Evolutionary conservation across 2,329 filamentous ascomycete genomes (phyloP), one percentile per base, ranked within the genome.

Genomic region (Grosmannia penicillata): DNA sequence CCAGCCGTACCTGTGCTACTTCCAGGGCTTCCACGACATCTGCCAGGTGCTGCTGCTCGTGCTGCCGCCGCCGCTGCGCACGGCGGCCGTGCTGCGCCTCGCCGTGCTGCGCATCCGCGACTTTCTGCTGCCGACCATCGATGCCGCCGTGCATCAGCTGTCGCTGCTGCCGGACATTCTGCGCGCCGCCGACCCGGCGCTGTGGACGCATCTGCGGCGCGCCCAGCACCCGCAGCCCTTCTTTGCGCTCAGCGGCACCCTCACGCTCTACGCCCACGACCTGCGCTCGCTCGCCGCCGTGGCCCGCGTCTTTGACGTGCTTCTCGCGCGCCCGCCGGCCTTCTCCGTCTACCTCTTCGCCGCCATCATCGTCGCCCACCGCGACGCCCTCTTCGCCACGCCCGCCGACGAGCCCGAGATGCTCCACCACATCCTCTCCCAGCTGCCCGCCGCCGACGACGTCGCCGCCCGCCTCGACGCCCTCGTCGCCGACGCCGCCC

Each of bases 1-100:
- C 25, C 71, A 93, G 51, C 85, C 87, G 14, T 78, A 79, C 55
- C 73, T 98, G 26, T 85, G 78, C 63, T 98, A 98, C 61, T 98
- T 98, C 58, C 91, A 98, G 62, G 91, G 91, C 55, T 98, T 93
- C 56, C 91, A 98, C 59, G 91, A 98, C 61, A 96, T 98, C 52
- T 91, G 84, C 49, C 93, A 98, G 60, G 91, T 98, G 19, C 70
- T 98, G 43, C 72, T 96, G 29, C 71, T 98, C 13, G 87, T 95
- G 10, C 68, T 98, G 4, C 78, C 79, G 1, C 61, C 73, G 9
- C 52, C 66, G 18, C 55, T 66, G 38, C 78, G 82, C 14, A 65
- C 70, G 15, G 57, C 66, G 7, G 75, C 79, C 14, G 74, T 93
- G 24, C 70, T 82, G 25, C 80, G 82, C n/a, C 75, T 98, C 42